Evolutionary conservation across 2,329 filamentous ascomycete genomes (phyloP), one percentile per base, ranked within the genome.

Genomic region (Dactylella cylindrospora): DNA sequence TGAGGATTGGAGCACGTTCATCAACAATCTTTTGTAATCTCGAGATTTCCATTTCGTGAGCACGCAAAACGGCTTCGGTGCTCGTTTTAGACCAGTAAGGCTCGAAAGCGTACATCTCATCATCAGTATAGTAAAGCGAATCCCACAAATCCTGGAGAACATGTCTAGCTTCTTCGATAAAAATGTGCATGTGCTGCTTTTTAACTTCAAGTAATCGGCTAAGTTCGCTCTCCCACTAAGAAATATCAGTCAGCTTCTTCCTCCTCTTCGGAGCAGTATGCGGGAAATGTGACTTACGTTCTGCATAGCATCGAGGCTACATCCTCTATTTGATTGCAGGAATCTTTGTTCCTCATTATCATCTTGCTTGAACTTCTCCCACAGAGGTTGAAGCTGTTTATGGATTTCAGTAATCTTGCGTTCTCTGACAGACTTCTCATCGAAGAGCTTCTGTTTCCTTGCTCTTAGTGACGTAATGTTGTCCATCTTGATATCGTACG

Each of bases 21-120:
- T 95, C 90, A 70, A 80, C 86, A 28, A 98, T 77, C 2, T 83
- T 78, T 72, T 95, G 88, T 0, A 98, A 78, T 17, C 90, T 83
- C 5, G 78, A 76, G 66, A 98, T 90, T 71, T 98, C 94, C 15
- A 85, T 84, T 76, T 98, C 93, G 70, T 98, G 94, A 0, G 93
- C 90, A 66, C 95, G 90, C 0, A 98, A 81, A 7, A 98, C 80
- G 3, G 93, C 93, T 72, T 98, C 93, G 69, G 90, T 96, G 74
- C 94, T 96, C 15, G 96, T 91, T 71, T 97, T 93, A 8, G 90
- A 95, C 43, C 47, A 57, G 33, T 90, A 93, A 0, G 94, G 93
- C 0, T 90, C 93, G 68, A 98, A 98, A 67, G 96, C 90, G 53
- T 97, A 82, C 90, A 97, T 97, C 75, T 98, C 93, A 70, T 98